Conservation (phyloP, 441 rosid species). For the Gossypium schwendimanii region DNA sequence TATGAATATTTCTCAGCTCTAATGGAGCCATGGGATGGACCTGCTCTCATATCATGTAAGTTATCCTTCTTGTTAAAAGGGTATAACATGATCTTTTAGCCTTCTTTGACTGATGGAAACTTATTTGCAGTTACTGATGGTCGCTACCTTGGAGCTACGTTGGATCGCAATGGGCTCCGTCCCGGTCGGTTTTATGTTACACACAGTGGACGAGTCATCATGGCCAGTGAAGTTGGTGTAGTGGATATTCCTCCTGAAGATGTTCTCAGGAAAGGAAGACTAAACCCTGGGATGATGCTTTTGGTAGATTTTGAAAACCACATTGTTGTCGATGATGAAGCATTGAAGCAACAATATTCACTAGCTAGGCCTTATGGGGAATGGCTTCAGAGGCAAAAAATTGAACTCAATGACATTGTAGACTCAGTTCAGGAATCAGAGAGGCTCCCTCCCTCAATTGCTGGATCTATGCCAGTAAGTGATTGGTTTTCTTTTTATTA, state of each 20-base stretch:
- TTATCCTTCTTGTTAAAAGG: not conserved
- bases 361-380: conserved; percentile 86
- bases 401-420: conserved; percentile 72
- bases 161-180: conserved; percentile 98
- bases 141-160: conserved; percentile 93
- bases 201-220: conserved; percentile 81
- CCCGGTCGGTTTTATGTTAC: conserved; percentile 96
- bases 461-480: conserved; percentile 70
- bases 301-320: conserved; percentile 97
- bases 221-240: conserved; percentile 99
- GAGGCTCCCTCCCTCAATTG: conserved; percentile 49
- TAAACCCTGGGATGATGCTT: conserved; percentile 99
- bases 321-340: conserved; percentile 90
- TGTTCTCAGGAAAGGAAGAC: conserved; percentile 93
- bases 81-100: not conserved
- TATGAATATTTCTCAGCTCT: conserved; percentile 91
- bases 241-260: conserved; percentile 95
- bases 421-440: conserved; percentile 62
- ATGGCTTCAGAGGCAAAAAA: conserved; percentile 88
- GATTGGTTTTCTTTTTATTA: not conserved
- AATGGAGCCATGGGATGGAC: conserved; percentile 99
- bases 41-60: conserved; percentile 98
- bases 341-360: conserved; percentile 94
- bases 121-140: conserved; percentile 91
- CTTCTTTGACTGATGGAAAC: not conserved